A percentile compares a stretch with the other conserved stretches of the same genome.
Evolutionary conservation across 2,329 filamentous ascomycete genomes (phyloP).

Genomic region (Hirsutella minnesotensis): DNA sequence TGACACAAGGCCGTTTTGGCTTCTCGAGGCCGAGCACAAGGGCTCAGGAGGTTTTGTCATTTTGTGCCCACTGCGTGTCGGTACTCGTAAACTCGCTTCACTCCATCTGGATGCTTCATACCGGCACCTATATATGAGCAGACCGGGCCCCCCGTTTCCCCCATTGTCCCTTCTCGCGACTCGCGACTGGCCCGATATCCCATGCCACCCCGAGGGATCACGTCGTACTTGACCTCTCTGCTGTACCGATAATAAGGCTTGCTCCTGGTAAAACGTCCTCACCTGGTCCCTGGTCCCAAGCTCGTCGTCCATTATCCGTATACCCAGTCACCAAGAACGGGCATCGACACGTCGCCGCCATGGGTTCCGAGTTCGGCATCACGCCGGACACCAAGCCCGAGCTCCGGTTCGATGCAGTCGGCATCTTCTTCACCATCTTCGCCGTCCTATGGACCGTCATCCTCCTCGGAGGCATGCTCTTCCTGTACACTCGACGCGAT

Average conservation of each 20-base stretch:
- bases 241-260: neutral
- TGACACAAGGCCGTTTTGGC: neutral
- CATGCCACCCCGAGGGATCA: neutral
- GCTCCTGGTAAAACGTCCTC: neutral
- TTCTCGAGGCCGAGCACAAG: neutral
- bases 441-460: slow-evolving; percentile 25
- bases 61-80: neutral
- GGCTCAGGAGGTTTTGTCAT: neutral
- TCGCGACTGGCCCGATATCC: neutral
- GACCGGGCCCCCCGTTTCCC: neutral
- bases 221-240: neutral
- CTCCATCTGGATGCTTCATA: neutral
- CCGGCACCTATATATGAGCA: neutral
- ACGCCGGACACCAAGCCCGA: slow-evolving; percentile 18
- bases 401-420: slow-evolving; percentile 22
- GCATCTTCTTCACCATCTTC: slow-evolving; percentile 28
- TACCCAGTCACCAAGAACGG: neutral
- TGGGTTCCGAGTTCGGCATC: slow-evolving; percentile 21
- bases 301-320: neutral
- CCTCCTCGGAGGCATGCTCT: slow-evolving; percentile 26
- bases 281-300: neutral
- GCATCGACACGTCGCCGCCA: slow-evolving; percentile 3
- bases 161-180: neutral
- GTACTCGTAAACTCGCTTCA: neutral
- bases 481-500: slow-evolving; percentile 25